phyloP scores from a whole-genome alignment of 306 rosid species.

The Prinsepia uniflora region DNA sequence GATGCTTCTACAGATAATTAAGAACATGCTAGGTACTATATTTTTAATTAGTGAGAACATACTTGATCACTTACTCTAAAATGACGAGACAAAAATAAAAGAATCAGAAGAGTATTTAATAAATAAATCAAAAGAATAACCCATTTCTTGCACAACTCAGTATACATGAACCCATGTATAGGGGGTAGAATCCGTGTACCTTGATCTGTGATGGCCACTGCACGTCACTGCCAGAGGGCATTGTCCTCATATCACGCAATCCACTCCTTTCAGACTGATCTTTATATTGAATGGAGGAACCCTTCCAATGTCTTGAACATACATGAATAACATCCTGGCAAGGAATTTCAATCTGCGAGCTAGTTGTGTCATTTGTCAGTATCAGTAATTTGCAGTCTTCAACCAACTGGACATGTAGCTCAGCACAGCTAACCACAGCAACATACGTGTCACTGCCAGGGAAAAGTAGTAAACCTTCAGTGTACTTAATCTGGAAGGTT shows the following conservation, averaged over 20 bases:
- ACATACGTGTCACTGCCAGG: slow-evolving; percentile 74
- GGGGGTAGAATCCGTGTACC: slow-evolving; percentile 38
- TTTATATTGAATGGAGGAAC: slow-evolving; percentile 44
- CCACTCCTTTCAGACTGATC: slow-evolving; percentile 31
- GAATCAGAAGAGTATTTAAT: not conserved
- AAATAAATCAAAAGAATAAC: not conserved
- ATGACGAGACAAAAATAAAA: not conserved
- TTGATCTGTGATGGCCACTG: slow-evolving; percentile 31
- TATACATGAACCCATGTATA: not conserved
- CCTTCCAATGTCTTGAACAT: slow-evolving; percentile 51
- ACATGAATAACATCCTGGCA: slow-evolving; percentile 54
- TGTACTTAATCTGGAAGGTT: slow-evolving; percentile 52
- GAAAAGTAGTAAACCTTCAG: slow-evolving; percentile 73
- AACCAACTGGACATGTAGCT: slow-evolving; percentile 28
- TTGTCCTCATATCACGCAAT: slow-evolving; percentile 36
- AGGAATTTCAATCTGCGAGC: slow-evolving; percentile 64
- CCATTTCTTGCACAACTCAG: not conserved
- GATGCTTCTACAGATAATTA: not conserved
- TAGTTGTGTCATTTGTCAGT: slow-evolving; percentile 70
- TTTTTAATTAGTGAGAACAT: not conserved
- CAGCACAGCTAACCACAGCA: slow-evolving; percentile 61
- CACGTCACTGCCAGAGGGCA: slow-evolving; percentile 33
- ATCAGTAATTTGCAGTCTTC: slow-evolving; percentile 57
- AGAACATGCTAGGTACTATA: not conserved
- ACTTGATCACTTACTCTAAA: not conserved